phyloP scores from a whole-genome alignment of 306 rosid species.

The Pyrus betulifolia region DNA sequence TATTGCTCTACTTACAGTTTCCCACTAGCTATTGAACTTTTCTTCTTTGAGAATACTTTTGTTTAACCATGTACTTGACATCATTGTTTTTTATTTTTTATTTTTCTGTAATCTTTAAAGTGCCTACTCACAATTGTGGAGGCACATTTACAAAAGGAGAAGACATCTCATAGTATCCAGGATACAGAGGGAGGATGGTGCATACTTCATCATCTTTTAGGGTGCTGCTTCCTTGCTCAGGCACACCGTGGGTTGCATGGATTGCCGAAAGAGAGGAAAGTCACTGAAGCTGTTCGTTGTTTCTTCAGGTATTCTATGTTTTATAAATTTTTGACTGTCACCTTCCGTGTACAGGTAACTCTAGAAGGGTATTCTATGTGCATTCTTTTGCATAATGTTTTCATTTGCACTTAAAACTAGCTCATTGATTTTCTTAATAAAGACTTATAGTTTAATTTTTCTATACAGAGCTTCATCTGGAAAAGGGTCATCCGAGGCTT shows the following conservation, averaged over 20 bases:
- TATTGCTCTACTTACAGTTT: slow-evolving; percentile 11
- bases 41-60: not conserved
- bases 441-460: slow-evolving; percentile 12
- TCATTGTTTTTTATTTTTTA: not conserved
- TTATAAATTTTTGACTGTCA: not conserved
- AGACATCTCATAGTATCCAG: slow-evolving; percentile 72
- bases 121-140: slow-evolving; percentile 63
- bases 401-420: not conserved
- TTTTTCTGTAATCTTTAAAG: slow-evolving; percentile 34
- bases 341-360: not conserved
- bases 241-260: slow-evolving; percentile 64
- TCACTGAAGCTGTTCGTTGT: slow-evolving; percentile 73
- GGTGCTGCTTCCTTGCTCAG: slow-evolving; percentile 85
- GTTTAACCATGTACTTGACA: not conserved
- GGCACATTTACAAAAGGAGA: slow-evolving; percentile 69
- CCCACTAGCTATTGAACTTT: not conserved
- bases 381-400: not conserved
- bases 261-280: slow-evolving; percentile 61
- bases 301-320: slow-evolving; percentile 66
- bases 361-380: not conserved
- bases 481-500: slow-evolving; percentile 65
- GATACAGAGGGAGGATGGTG: slow-evolving; percentile 85
- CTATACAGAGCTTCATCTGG: slow-evolving; percentile 74
- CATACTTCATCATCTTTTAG: slow-evolving; percentile 80
- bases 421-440: slow-evolving; percentile 5